Base-by-base conservation (phyloP, 495 filamentous ascomycete genomes). In the Symbiotaphrina buchneri region DNA sequence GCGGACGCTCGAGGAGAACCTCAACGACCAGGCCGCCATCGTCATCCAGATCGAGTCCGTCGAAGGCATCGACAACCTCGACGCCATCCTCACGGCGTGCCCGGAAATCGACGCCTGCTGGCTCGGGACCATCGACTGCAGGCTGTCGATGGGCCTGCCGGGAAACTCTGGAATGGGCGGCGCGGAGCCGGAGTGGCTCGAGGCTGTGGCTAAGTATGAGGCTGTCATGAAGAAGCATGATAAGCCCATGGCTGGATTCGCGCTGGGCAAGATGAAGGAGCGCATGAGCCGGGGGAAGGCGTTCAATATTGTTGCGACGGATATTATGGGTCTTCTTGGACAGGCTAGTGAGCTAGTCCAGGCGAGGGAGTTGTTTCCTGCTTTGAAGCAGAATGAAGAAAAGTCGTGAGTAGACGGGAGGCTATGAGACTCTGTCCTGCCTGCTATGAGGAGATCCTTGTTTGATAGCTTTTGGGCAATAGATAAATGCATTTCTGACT, bases 11-110 rank as follows among this genome's bases (percentile, higher is more conserved):
- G 22, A 13, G 22, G 13, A 7, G 22, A 25, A 25, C 22, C 22
- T 13, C 22, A 25, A 25, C 22, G 22, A 25, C 22, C 13, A 25
- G 22, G n/a, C n/a, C n/a, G 53, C 55, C 17, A 38, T 60, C 34
- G 49, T 53, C 38, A 55, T 58, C 33, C 53, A 58, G 37, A 58
- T 68, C 40, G 56, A 66, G 38, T 45, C 59, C 16, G 44, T 63
- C 30, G 58, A 57, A 37, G 51, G 47, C 32, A 59, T 69, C 38
- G 42, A 49, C 31, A 64, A 69, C 45, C 49, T 71, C 18, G 52
- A 59, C 32, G 52, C 49, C 22, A 60, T 69, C 33, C 47, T 65
- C n/a, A n/a, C n/a, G n/a, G n/a, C n/a, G n/a, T n/a, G n/a, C 14
- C 36, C 36, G 5, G 48, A 55, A 15, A 58, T 59, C 24, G 56